Base-by-base conservation (phyloP, 2,329 filamentous ascomycete genomes). In the Polytolypa hystricis region DNA sequence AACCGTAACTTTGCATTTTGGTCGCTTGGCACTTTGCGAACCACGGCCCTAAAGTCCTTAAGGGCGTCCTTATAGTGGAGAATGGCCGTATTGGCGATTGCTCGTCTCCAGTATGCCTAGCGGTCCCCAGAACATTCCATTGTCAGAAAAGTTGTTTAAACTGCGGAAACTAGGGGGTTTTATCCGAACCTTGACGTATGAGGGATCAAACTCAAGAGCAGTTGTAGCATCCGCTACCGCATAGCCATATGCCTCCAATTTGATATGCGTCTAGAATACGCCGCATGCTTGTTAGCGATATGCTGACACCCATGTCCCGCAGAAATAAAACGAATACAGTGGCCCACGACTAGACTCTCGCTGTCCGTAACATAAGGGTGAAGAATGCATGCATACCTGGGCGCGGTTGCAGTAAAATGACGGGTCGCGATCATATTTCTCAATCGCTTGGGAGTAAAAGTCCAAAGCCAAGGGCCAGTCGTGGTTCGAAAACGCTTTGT, bases 391-490 rank as follows among this genome's bases (percentile, higher is more conserved):
- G 64, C 72, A 45, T 61, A 94, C 89, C 74, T 95, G 89, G 14
- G 91, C 91, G 58, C 91, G 74, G 65, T 98, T 98, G 51, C 84
- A 86, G 65, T 78, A 96, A 66, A 87, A 96, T 0, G 87, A 82
- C 5, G 87, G 83, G 54, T 96, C 82, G 49, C 81, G 71, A 55
- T 81, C 75, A 62, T 94, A 79, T 48, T 84, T 65, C 42, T 82
- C 79, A 55, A 98, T 96, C 17, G 89, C 89, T 62, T 93, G 74
- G 38, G 77, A 77, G 62, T 98, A 98, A 48, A 79, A 77, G 2
- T 87, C 79, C 45, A 94, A 72, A 5, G 91, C 91, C 3, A 71
- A 66, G 8, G 73, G 74, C 82, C 84, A 98, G 67, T 96, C 82
- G 53, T 94, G 85, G 20, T 77, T 70, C 39, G 79, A 77, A 64